phyloP scores from a whole-genome alignment of 495 filamentous ascomycete species.

The Podospora bellae-mahoneyi region DNA sequence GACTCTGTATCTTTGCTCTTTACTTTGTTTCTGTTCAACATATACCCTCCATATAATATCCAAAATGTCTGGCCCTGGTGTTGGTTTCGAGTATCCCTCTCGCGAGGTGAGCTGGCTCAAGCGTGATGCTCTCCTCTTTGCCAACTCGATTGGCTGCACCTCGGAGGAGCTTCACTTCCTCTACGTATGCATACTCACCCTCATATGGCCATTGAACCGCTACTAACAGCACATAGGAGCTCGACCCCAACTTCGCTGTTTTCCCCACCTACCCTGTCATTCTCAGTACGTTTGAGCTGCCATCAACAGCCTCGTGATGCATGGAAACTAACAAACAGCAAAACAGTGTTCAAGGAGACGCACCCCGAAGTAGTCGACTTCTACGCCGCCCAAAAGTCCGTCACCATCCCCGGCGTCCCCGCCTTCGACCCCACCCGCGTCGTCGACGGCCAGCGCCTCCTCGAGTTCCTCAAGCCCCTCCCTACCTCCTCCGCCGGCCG shows the following conservation, averaged over 20 bases:
- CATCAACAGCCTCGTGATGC: not conserved
- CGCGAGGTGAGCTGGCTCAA: constrained; percentile 77
- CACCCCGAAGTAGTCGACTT: constrained; percentile 80
- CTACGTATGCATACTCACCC: constrained; percentile 54
- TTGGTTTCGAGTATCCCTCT: constrained; percentile 72
- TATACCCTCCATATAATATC: not conserved
- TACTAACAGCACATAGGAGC: constrained; percentile 52
- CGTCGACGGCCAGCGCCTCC: constrained; percentile 81
- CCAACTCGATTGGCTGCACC: constrained; percentile 79
- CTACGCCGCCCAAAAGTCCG: constrained; percentile 60
- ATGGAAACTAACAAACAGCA: not conserved
- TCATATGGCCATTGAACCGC: constrained; percentile 13
- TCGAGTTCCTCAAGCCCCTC: constrained; percentile 73
- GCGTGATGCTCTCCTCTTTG: constrained; percentile 81
- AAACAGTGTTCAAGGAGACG: constrained; percentile 72
- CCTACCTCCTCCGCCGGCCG: constrained; percentile 67
- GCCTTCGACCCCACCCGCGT: constrained; percentile 69
- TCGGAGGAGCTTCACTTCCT: constrained; percentile 88
- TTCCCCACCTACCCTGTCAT: constrained; percentile 87
- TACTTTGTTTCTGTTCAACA: not conserved
- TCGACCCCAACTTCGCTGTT: constrained; percentile 75
- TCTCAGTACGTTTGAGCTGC: constrained; percentile 54
- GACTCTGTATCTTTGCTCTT: not conserved
- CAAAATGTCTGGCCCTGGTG: constrained; percentile 59
- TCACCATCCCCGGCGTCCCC: constrained; percentile 71